A percentile compares a stretch with the other conserved stretches of the same genome.
Evolutionary conservation across 768 basidiomycete species (phyloP).

Genomic region (Phlegmacium glaucopus): DNA sequence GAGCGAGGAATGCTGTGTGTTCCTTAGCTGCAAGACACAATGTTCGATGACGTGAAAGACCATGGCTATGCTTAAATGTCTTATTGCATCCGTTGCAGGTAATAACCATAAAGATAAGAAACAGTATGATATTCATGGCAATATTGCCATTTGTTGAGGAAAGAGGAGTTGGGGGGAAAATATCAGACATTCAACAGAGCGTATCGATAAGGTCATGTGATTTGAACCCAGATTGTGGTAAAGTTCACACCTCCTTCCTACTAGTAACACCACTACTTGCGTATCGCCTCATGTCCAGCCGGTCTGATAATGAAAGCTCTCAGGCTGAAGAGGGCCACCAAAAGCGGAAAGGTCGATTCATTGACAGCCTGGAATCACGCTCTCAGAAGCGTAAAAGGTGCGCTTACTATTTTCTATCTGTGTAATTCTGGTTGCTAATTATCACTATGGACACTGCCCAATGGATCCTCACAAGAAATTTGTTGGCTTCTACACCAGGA

Average conservation of each 20-base stretch:
- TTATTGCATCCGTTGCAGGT: neutral
- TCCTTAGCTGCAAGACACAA: neutral
- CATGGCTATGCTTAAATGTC: neutral
- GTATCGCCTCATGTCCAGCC: neutral
- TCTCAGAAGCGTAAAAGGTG: neutral
- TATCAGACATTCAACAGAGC: neutral
- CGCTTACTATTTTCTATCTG: neutral
- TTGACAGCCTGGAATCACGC: neutral
- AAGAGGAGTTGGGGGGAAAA: neutral
- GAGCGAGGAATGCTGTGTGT: neutral
- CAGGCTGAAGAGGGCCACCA: neutral
- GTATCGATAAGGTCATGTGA: neutral
- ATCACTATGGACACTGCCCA: neutral
- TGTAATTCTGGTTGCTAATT: neutral
- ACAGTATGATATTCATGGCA: neutral
- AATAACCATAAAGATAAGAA: neutral
- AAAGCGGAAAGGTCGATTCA: neutral
- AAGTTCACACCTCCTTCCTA: too few relatives aligned
- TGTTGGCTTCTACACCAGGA: neutral
- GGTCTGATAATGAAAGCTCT: neutral
- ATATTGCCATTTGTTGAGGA: neutral
- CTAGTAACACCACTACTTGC: too few relatives aligned
- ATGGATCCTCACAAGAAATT: neutral
- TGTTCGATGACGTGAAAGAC: conserved; percentile 1
- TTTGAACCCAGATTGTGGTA: neutral